These are phyloP conservation scores for Sporothrix euskadiensis DNA, from an alignment of 2,329 filamentous ascomycete genomes.

Conservation along the genomic window DNA sequence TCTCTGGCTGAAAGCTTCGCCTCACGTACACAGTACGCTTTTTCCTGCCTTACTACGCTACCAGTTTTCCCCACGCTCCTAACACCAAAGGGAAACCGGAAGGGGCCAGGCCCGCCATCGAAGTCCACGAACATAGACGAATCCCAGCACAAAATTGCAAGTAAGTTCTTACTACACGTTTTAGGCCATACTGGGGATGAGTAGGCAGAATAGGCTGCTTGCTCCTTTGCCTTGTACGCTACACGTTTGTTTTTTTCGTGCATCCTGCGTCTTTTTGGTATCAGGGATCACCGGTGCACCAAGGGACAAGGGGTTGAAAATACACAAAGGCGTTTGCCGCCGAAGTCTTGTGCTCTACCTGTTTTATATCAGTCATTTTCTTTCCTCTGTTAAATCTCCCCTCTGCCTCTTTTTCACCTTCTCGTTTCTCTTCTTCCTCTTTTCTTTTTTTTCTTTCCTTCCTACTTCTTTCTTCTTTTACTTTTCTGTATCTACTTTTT, in stretches of 20 bases:
- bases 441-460: background rate
- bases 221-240: background rate
- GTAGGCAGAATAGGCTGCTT: background rate
- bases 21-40: background rate
- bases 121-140: background rate
- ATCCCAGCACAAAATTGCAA: background rate
- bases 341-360: background rate
- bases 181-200: background rate
- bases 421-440: background rate
- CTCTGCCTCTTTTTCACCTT: background rate
- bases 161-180: background rate
- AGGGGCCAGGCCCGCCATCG: conserved; percentile 7
- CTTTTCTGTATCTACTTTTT: background rate
- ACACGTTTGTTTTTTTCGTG: background rate
- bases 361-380: conserved; percentile 15
- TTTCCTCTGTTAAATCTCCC: background rate
- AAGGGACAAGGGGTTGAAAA: background rate
- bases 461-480: background rate
- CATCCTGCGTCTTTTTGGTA: background rate
- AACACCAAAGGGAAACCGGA: background rate
- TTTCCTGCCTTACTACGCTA: background rate
- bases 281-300: conserved; percentile 9
- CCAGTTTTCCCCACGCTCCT: background rate
- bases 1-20: conserved; percentile 13
- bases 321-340: conserved; percentile 14